Evolutionary conservation across 257 asterid species (phyloP).

Genomic region (Nicotiana knightiana): DNA sequence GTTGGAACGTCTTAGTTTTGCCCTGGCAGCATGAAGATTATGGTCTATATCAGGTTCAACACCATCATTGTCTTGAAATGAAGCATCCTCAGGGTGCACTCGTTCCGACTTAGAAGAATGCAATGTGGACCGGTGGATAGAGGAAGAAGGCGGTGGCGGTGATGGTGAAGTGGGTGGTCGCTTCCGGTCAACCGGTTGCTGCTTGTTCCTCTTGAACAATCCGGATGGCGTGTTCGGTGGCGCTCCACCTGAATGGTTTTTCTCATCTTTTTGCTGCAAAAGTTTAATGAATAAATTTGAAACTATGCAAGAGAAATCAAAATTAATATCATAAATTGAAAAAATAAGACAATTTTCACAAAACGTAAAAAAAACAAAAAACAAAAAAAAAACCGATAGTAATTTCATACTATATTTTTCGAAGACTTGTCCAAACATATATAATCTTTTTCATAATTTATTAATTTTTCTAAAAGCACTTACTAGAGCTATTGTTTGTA

Average conservation of each 20-base stretch:
- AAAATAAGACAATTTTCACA: too few relatives aligned
- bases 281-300: neutral
- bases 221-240: neutral
- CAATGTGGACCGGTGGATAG: neutral
- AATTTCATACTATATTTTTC: too few relatives aligned
- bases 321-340: neutral
- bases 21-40: neutral
- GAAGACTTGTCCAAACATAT: too few relatives aligned
- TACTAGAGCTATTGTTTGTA: neutral
- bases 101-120: neutral
- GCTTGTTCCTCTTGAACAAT: neutral
- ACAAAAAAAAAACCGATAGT: too few relatives aligned
- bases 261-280: neutral
- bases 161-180: neutral
- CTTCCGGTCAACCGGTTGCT: neutral
- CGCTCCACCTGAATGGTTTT: neutral
- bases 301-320: neutral
- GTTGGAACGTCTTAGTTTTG: neutral
- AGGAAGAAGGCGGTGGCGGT: neutral
- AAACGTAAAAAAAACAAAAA: too few relatives aligned
- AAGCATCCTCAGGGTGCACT: neutral
- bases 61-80: neutral
- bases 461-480: too few relatives aligned
- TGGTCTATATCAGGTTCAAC: neutral
- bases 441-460: too few relatives aligned